Percentiles rank a stretch among this genome's conserved stretches.
These are phyloP conservation scores for Tubosaeta brunneosetosa DNA, from an alignment of 768 basidiomycete genomes.

Conservation along the genomic window DNA sequence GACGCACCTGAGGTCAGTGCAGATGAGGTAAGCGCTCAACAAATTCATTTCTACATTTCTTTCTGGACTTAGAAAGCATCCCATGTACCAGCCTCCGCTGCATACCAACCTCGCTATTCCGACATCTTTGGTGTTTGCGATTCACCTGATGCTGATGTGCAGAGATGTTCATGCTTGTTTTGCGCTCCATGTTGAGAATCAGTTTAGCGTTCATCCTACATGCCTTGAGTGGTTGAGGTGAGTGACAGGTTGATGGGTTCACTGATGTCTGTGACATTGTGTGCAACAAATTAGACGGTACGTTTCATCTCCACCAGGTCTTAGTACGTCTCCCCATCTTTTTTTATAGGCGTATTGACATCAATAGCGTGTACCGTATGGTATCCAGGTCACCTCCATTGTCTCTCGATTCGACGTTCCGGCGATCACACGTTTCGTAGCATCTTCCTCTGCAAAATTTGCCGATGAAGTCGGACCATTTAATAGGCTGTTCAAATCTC, in stretches of 20 bases:
- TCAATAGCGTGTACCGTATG: conserved; percentile 43
- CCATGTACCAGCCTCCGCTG: conserved; percentile 46
- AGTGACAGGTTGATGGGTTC: conserved; percentile 52
- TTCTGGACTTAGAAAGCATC: conserved; percentile 9
- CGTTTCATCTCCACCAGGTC: conserved; percentile 10
- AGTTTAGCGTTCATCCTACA: conserved; percentile 12
- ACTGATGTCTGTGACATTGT: conserved; percentile 43
- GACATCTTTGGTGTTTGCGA: conserved; percentile 21
- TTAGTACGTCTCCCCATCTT: conserved; percentile 14
- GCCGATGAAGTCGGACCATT: conserved; percentile 28
- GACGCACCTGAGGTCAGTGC: conserved; percentile 20
- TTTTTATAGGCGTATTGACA: conserved; percentile 21
- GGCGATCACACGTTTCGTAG: conserved; percentile 8
- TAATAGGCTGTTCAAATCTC: conserved; percentile 55
- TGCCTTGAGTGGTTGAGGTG: conserved; percentile 45
- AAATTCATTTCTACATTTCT: not conserved
- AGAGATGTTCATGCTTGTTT: conserved; percentile 16
- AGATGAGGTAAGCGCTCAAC: conserved; percentile 14
- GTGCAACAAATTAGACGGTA: conserved; percentile 44
- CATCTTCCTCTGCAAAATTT: conserved; percentile 18
- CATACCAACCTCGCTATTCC: conserved; percentile 20
- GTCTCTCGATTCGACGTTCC: conserved; percentile 19
- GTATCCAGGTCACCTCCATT: conserved; percentile 35
- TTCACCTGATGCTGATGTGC: conserved; percentile 4
- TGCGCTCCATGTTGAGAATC: conserved; percentile 23